phyloP scores from a whole-genome alignment of 805 yeast genomes.

The Candida maris region DNA sequence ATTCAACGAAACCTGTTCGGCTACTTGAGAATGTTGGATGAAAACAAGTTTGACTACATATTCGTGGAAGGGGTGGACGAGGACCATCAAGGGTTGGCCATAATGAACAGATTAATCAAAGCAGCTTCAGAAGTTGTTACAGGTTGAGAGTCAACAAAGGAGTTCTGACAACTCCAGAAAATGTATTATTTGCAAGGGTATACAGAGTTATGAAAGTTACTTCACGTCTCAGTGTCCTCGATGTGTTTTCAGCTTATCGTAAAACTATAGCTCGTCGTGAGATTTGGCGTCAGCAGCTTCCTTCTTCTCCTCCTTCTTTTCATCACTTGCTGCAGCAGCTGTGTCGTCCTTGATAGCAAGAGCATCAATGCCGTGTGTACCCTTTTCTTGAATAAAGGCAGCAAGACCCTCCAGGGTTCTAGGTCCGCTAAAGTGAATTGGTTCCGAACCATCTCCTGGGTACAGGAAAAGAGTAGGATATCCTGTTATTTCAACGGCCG shows the following conservation, averaged over 20 bases:
- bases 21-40: constrained; percentile 72
- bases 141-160: not conserved
- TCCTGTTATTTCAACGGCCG: constrained; percentile 71
- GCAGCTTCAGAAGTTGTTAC: constrained; percentile 58
- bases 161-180: too few relatives aligned
- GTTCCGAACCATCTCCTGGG: constrained; percentile 76
- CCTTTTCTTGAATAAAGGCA: constrained; percentile 66
- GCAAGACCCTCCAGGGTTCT: constrained; percentile 74
- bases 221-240: too few relatives aligned
- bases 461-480: constrained; percentile 90
- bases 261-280: constrained; percentile 25
- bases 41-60: constrained; percentile 59
- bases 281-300: constrained; percentile 74
- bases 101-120: constrained; percentile 85
- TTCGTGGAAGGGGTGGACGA: constrained; percentile 82
- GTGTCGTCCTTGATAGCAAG: constrained; percentile 28
- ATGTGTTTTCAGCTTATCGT: too few relatives aligned
- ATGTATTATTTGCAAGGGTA: too few relatives aligned
- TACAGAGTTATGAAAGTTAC: too few relatives aligned
- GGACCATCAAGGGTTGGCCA: constrained; percentile 80
- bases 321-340: constrained; percentile 28
- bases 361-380: constrained; percentile 61
- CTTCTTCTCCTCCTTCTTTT: constrained; percentile 27
- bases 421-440: constrained; percentile 61
- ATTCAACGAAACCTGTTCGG: constrained; percentile 77